Evolutionary conservation across 768 basidiomycete genomes (phyloP).

Genomic region (Boletus patriciae): DNA sequence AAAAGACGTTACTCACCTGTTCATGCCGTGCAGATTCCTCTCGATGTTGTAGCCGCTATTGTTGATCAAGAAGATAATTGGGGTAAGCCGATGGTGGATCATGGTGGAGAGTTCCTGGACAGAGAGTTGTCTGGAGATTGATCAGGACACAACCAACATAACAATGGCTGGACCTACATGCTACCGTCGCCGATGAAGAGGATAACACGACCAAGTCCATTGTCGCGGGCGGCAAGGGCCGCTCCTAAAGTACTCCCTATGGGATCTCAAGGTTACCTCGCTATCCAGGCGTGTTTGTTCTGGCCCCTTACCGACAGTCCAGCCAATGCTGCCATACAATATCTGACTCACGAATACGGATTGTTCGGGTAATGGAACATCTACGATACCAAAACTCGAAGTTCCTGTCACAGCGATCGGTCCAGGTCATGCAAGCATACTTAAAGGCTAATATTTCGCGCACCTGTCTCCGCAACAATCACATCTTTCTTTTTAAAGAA

Average conservation of each 20-base stretch:
- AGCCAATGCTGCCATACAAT: conserved; percentile 92
- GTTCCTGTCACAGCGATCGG: conserved; percentile 46
- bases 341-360: conserved; percentile 71
- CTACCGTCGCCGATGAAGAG: conserved; percentile 87
- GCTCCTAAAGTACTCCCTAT: conserved; percentile 69
- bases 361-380: conserved; percentile 73
- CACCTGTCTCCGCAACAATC: conserved; percentile 85
- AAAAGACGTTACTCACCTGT: conserved; percentile 37
- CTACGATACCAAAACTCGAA: conserved; percentile 81
- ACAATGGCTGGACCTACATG: conserved; percentile 46
- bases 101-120: conserved; percentile 87
- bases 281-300: not conserved
- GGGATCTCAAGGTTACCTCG: not conserved
- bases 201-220: conserved; percentile 62
- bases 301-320: conserved; percentile 62
- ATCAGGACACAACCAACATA: conserved; percentile 4
- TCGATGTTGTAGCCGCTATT: conserved; percentile 90
- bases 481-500: conserved; percentile 77
- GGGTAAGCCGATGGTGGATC: conserved; percentile 68
- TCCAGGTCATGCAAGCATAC: not conserved
- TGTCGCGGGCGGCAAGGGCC: conserved; percentile 74
- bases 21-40: conserved; percentile 66
- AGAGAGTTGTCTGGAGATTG: conserved; percentile 59
- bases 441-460: not conserved
- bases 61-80: conserved; percentile 83